These are phyloP conservation scores for Xylariaceae sp. DNA, from an alignment of 2,329 filamentous ascomycete species.

Conservation along the genomic window DNA sequence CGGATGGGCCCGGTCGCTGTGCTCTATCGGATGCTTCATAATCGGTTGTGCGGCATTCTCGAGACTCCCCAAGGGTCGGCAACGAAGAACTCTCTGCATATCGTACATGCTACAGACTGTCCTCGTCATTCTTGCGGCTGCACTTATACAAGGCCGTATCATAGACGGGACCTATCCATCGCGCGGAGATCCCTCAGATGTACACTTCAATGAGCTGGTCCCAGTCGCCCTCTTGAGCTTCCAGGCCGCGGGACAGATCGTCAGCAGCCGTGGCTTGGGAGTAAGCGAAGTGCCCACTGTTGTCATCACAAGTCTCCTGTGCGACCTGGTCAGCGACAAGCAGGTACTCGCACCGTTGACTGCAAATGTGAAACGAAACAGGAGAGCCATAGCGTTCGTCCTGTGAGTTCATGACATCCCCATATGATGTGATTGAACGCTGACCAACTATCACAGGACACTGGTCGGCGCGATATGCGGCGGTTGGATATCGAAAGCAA, in stretches of 20 bases:
- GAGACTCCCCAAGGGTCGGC: conserved; percentile 23
- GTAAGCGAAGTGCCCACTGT: conserved; percentile 53
- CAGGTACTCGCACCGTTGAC: conserved; percentile 37
- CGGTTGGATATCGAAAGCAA: conserved; percentile 42
- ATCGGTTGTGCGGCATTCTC: conserved; percentile 37
- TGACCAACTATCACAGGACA: no score
- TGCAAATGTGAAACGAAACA: conserved; percentile 47
- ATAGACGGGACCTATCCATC: conserved; percentile 26
- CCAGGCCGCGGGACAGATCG: conserved; percentile 52
- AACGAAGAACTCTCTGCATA: background rate
- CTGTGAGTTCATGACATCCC: no score
- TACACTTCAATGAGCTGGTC: conserved; percentile 24
- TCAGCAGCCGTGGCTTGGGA: conserved; percentile 45
- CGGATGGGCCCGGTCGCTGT: conserved; percentile 39
- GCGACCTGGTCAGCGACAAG: conserved; percentile 49
- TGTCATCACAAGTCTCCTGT: conserved; percentile 51
- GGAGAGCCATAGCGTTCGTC: conserved; percentile 39
- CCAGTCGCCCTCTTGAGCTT: conserved; percentile 47
- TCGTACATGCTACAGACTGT: conserved; percentile 25
- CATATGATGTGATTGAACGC: no score
- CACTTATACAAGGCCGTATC: conserved; percentile 24
- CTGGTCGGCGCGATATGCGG: conserved; percentile 44
- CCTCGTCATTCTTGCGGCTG: conserved; percentile 21
- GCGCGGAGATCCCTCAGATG: conserved; percentile 15
- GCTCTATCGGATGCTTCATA: conserved; percentile 37